These are phyloP conservation scores for Myriosclerotinia scirpicola DNA, from an alignment of 2,329 filamentous ascomycete genomes.

Conservation along the genomic window DNA sequence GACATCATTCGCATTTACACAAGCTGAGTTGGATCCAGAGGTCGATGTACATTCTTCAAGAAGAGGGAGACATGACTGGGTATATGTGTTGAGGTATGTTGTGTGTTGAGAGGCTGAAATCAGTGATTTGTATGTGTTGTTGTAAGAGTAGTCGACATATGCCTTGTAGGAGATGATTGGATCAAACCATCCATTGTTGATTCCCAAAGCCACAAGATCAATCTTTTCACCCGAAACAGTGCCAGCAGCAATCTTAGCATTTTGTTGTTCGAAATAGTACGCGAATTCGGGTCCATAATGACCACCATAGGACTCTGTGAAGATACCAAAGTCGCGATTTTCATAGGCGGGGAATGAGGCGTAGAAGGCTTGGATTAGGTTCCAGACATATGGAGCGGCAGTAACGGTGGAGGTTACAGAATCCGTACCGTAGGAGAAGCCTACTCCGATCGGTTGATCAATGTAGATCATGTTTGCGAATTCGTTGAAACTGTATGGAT, in stretches of 20 bases:
- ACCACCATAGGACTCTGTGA: constrained; percentile 56
- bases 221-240: constrained; percentile 41
- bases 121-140: constrained; percentile 44
- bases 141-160: constrained; percentile 37
- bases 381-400: constrained; percentile 55
- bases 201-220: constrained; percentile 40
- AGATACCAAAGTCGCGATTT: constrained; percentile 56
- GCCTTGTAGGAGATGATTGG: constrained; percentile 53
- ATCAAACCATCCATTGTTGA: constrained; percentile 49
- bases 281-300: constrained; percentile 58
- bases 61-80: constrained; percentile 43
- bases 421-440: constrained; percentile 48
- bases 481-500: constrained; percentile 45
- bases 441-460: constrained; percentile 44
- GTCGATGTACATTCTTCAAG: constrained; percentile 42
- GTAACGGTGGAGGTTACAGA: constrained; percentile 47
- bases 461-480: constrained; percentile 46
- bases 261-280: constrained; percentile 57
- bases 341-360: constrained; percentile 63
- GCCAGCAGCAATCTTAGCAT: constrained; percentile 50
- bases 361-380: constrained; percentile 60
- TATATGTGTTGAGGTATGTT: constrained; percentile 41
- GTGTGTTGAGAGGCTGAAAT: constrained; percentile 42
- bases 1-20: constrained; percentile 63
- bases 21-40: constrained; percentile 74